Conservation (phyloP, 2,329 filamentous ascomycete genomes). For the Paecilomyces variotii region DNA sequence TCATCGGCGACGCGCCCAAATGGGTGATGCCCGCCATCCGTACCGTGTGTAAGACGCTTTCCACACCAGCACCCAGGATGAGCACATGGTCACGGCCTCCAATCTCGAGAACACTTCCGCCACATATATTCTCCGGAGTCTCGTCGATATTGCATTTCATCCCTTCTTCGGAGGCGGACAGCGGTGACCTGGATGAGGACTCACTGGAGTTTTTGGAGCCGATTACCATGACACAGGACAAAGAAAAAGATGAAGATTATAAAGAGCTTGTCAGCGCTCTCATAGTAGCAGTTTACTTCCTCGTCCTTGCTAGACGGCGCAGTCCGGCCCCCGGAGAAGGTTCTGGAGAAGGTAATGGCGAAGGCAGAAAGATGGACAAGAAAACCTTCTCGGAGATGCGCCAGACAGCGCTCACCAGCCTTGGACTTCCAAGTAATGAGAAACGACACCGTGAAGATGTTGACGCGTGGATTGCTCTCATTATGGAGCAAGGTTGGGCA, state of each 20-base stretch:
- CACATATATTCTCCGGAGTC: slow-evolving; percentile 67
- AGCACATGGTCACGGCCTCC: slow-evolving; percentile 29
- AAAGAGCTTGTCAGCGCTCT: slow-evolving; percentile 31
- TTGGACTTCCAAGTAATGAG: slow-evolving; percentile 34
- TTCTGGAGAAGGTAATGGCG: slow-evolving; percentile 1
- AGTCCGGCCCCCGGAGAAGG: slow-evolving; percentile 10
- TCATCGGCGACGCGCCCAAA: slow-evolving; percentile 40
- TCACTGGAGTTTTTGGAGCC: slow-evolving; percentile 26
- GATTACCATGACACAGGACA: slow-evolving; percentile 27
- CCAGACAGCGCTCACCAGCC: slow-evolving; percentile 27
- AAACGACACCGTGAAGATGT: slow-evolving; percentile 44
- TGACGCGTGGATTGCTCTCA: slow-evolving; percentile 52
- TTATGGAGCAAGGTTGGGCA: slow-evolving; percentile 43
- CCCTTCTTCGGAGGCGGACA: slow-evolving; percentile 37
- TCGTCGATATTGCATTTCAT: slow-evolving; percentile 48
- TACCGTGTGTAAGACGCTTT: slow-evolving; percentile 55
- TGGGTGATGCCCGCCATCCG: slow-evolving; percentile 67
- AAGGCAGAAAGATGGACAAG: slow-evolving; percentile 27
- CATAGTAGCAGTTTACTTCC: slow-evolving; percentile 36
- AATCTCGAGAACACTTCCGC: slow-evolving; percentile 47
- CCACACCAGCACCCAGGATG: slow-evolving; percentile 40
- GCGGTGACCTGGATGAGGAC: slow-evolving; percentile 39
- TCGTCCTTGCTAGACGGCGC: slow-evolving; percentile 44
- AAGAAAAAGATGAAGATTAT: slow-evolving; percentile 39
- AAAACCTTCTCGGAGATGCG: slow-evolving; percentile 35